Conservation (phyloP, 441 rosid species). For the Adansonia madagascariensis region DNA sequence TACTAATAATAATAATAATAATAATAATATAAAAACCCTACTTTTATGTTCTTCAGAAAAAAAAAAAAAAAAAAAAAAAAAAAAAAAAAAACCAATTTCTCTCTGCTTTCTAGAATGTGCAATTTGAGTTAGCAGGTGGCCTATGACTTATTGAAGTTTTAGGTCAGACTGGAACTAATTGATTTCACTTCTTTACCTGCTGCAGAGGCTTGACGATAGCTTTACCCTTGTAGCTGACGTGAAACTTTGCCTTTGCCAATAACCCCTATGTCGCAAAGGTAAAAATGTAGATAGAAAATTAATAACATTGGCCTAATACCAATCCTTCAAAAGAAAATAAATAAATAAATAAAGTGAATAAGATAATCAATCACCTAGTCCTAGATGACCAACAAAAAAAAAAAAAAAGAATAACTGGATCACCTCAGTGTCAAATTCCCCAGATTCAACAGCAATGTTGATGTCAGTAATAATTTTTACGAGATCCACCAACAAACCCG, state of each 20-base stretch:
- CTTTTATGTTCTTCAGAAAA: background rate
- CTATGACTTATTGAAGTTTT: background rate
- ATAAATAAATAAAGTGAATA: background rate
- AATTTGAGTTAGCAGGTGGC: background rate
- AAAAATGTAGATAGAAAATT: background rate
- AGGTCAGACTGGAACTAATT: background rate
- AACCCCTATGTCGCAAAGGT: constrained; percentile 57
- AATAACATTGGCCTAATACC: no score
- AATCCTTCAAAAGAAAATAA: no score
- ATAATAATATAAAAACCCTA: background rate
- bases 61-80: background rate
- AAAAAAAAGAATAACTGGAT: background rate
- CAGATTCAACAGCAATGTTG: constrained; percentile 79
- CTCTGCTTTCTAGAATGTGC: background rate
- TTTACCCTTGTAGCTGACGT: constrained; percentile 84
- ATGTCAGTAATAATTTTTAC: constrained; percentile 81
- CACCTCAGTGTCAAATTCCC: constrained; percentile 96
- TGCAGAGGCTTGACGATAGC: constrained; percentile 89
- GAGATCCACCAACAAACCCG: constrained; percentile 90
- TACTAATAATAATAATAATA: no score
- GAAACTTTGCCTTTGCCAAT: constrained; percentile 95
- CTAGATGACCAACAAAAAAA: background rate
- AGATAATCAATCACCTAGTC: background rate
- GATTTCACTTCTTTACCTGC: constrained; percentile 53
- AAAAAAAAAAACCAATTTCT: background rate